phyloP scores from a whole-genome alignment of 306 rosid species.

The Elaeagnus macrophylla region DNA sequence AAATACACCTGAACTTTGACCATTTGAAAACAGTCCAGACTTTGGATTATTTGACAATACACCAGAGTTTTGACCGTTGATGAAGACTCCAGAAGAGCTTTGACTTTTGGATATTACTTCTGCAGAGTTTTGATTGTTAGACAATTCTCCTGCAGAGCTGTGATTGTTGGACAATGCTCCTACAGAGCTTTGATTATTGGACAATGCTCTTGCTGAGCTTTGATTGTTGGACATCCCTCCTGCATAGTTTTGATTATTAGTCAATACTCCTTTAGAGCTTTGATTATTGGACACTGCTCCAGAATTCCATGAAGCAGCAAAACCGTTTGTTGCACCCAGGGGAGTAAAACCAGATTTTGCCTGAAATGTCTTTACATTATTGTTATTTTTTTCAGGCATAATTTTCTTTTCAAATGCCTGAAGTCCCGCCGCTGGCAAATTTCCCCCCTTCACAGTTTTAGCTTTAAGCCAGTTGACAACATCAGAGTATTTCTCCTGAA shows the following conservation, averaged over 20 bases:
- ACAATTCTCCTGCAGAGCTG: constrained; percentile 17
- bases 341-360: constrained; percentile 37
- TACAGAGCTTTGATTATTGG: constrained; percentile 23
- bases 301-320: constrained; percentile 41
- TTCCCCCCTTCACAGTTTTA: constrained; percentile 52
- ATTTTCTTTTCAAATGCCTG: constrained; percentile 35
- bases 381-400: constrained; percentile 32
- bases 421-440: constrained; percentile 28
- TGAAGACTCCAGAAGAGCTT: constrained; percentile 8
- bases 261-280: too few species aligned
- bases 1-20: too few species aligned
- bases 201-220: constrained; percentile 1
- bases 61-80: too few species aligned
- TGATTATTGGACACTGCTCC: too few species aligned
- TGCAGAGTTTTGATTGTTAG: constrained; percentile 15
- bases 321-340: constrained; percentile 23
- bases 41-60: too few species aligned
- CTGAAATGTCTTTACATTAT: constrained; percentile 38
- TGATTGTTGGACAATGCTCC: constrained; percentile 1
- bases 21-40: too few species aligned
- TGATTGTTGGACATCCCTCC: constrained; percentile 36
- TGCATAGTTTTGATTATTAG: background rate
- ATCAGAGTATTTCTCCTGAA: constrained; percentile 85
- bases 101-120: constrained; percentile 13
- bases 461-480: constrained; percentile 87